Percentiles rank a stretch among this genome's conserved stretches.
phyloP scores from a whole-genome alignment of 1,284 basidiomycete genomes.

The Irpex rosettiformis region DNA sequence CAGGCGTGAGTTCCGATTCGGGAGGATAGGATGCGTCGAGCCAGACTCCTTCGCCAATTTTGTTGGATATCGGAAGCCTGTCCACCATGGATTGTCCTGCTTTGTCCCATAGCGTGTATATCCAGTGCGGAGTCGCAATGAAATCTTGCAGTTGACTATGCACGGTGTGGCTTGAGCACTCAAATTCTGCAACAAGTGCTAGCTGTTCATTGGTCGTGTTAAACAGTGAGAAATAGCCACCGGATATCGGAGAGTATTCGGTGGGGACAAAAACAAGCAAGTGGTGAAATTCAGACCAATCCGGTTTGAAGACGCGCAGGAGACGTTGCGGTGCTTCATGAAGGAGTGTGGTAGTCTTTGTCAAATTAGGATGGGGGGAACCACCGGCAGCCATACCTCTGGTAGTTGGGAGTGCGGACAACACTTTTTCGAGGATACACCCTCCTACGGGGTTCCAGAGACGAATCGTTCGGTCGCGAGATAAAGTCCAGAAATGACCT shows the following conservation, averaged over 20 bases:
- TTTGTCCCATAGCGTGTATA: slow-evolving; percentile 73
- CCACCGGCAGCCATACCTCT: slow-evolving; percentile 34
- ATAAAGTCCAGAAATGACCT: slow-evolving; percentile 77
- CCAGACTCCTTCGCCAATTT: slow-evolving; percentile 43
- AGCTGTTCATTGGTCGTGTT: slow-evolving; percentile 52
- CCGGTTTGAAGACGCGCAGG: slow-evolving; percentile 47
- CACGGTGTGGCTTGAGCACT: slow-evolving; percentile 54
- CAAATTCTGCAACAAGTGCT: slow-evolving; percentile 50
- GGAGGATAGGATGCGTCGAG: slow-evolving; percentile 50
- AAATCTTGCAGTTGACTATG: slow-evolving; percentile 78
- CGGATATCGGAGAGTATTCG: slow-evolving; percentile 53
- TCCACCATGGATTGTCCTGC: slow-evolving; percentile 75
- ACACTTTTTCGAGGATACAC: slow-evolving; percentile 57
- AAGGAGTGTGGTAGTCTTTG: slow-evolving; percentile 45
- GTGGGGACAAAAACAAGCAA: slow-evolving; percentile 69
- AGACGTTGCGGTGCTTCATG: slow-evolving; percentile 58
- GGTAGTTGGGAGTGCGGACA: slow-evolving; percentile 36
- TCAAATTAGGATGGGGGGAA: slow-evolving; percentile 25
- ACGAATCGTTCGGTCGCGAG: slow-evolving; percentile 82
- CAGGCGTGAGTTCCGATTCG: slow-evolving; percentile 78
- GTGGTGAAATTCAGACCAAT: slow-evolving; percentile 43
- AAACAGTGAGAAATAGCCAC: slow-evolving; percentile 69
- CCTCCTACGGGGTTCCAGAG: slow-evolving; percentile 77
- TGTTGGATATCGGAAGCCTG: slow-evolving; percentile 42
- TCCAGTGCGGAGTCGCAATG: slow-evolving; percentile 43